Percentiles rank a stretch among this genome's conserved stretches.
Conservation (phyloP, 768 basidiomycete species). For the Chlorophyllum brunneum region DNA sequence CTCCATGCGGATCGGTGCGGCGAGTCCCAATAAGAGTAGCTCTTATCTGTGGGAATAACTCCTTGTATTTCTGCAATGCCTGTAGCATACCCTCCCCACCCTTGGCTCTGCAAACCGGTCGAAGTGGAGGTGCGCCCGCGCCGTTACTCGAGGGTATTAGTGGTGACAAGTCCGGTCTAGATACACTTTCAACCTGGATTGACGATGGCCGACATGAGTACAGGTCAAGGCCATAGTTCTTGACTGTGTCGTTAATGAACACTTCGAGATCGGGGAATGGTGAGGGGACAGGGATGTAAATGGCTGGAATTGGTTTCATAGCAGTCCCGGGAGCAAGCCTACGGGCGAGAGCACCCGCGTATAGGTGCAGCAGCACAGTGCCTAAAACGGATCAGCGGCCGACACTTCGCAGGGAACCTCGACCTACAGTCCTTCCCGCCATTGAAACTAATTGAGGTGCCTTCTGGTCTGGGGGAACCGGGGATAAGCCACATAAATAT, state of each 20-base stretch:
- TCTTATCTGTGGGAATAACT: constrained; percentile 56
- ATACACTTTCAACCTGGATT: constrained; percentile 44
- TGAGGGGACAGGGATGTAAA: constrained; percentile 89
- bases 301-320: constrained; percentile 50
- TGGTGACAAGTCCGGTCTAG: constrained; percentile 26
- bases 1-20: constrained; percentile 89
- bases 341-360: constrained; percentile 66
- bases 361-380: constrained; percentile 91
- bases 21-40: constrained; percentile 91
- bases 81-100: constrained; percentile 74
- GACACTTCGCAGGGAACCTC: not conserved
- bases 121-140: constrained; percentile 26
- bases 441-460: constrained; percentile 90
- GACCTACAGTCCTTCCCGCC: constrained; percentile 95
- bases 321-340: constrained; percentile 29
- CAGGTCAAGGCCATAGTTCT: constrained; percentile 72
- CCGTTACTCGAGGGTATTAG: constrained; percentile 17
- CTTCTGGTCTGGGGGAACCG: constrained; percentile 50
- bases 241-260: constrained; percentile 68
- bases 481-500: constrained; percentile 17
- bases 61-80: constrained; percentile 73
- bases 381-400: constrained; percentile 42
- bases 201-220: constrained; percentile 49
- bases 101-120: constrained; percentile 44
- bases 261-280: constrained; percentile 81